A percentile compares a stretch with the other conserved stretches of the same genome.
phyloP scores from a whole-genome alignment of 495 filamentous ascomycete genomes.

The Annulohypoxylon nitens region DNA sequence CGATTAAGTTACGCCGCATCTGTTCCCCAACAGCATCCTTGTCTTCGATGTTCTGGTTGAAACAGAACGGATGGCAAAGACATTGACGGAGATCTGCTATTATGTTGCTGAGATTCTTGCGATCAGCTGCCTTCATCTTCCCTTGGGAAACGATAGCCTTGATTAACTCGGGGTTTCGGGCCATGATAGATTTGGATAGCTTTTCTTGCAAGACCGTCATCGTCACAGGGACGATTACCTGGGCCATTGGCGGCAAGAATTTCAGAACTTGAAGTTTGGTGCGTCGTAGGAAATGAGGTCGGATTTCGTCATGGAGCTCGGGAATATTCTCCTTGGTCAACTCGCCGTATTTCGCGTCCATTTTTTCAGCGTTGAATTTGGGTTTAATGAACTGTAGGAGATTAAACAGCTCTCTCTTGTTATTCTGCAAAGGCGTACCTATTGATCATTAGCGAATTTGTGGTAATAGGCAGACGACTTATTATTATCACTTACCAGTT shows the following conservation, averaged over 20 bases:
- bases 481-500: constrained; percentile 65
- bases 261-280: constrained; percentile 92
- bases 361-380: constrained; percentile 70
- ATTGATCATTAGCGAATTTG: constrained; percentile 37
- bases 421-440: constrained; percentile 93
- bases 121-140: constrained; percentile 75
- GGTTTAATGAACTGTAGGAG: constrained; percentile 91
- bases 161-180: constrained; percentile 90
- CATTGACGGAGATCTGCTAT: constrained; percentile 96
- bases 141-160: constrained; percentile 79
- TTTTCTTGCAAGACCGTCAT: constrained; percentile 95
- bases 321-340: constrained; percentile 84
- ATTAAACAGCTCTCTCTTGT: constrained; percentile 93
- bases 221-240: constrained; percentile 92
- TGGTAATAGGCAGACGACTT: background rate
- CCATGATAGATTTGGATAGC: constrained; percentile 92
- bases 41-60: constrained; percentile 90
- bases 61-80: constrained; percentile 95
- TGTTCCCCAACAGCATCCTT: constrained; percentile 63
- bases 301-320: constrained; percentile 84
- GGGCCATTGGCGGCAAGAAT: constrained; percentile 90
- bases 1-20: constrained; percentile 83
- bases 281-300: constrained; percentile 76
- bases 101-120: constrained; percentile 88
- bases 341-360: constrained; percentile 81